These are phyloP conservation scores for Pseudoneurospora amorphoporcata DNA, from an alignment of 495 filamentous ascomycete genomes.

Conservation along the genomic window DNA sequence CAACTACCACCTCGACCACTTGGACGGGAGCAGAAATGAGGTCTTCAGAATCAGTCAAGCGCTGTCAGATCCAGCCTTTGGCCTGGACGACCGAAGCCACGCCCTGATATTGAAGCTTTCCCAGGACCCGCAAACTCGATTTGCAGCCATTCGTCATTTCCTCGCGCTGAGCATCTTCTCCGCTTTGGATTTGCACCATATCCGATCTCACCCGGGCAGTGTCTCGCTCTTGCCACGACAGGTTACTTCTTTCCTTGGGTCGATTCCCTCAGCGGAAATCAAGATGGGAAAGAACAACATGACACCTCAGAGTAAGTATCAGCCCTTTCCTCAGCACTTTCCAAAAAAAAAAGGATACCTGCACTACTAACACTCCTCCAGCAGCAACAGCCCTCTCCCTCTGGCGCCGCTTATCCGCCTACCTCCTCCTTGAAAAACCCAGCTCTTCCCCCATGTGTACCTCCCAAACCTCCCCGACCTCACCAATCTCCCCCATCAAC, in stretches of 20 bases:
- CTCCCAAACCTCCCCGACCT: neutral
- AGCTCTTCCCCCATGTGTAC: neutral
- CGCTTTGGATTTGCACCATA: neutral
- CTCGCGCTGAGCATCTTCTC: neutral
- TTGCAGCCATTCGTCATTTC: neutral
- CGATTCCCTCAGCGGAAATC: constrained; percentile 8
- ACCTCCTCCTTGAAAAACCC: constrained; percentile 14
- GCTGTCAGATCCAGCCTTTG: neutral
- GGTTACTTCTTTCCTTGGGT: constrained; percentile 18
- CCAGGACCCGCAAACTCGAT: neutral
- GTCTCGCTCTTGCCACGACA: constrained; percentile 24
- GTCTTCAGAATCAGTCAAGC: neutral
- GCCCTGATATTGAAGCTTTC: neutral
- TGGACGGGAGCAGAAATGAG: constrained; percentile 4
- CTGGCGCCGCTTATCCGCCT: constrained; percentile 28
- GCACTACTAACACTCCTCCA: neutral
- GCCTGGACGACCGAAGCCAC: neutral
- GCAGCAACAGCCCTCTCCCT: constrained; percentile 20
- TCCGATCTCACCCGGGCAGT: neutral
- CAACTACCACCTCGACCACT: constrained; percentile 21
- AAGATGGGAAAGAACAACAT: neutral
- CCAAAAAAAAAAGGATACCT: neutral
- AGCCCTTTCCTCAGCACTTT: too few species aligned
- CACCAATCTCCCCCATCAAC: neutral
- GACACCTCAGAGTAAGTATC: constrained; percentile 1